Evolutionary conservation across 805 yeast genomes (phyloP).

Genomic region (Metschnikowia similis): DNA sequence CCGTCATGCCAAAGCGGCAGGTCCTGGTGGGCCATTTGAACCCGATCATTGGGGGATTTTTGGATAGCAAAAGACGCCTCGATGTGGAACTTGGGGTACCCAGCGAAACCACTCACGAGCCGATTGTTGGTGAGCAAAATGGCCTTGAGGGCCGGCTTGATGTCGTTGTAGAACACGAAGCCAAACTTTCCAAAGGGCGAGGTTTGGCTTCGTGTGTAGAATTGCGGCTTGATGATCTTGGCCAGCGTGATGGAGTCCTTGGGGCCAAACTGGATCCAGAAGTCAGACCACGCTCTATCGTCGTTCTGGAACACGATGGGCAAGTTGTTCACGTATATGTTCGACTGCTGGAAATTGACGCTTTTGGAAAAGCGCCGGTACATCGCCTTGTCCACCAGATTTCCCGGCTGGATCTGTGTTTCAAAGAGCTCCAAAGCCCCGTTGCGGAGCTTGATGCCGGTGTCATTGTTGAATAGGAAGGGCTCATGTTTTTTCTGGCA

Average conservation of each 20-base stretch:
- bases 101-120: slow-evolving; percentile 18
- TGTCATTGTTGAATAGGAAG: slow-evolving; percentile 14
- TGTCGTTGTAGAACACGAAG: slow-evolving; percentile 58
- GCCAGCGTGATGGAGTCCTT: slow-evolving; percentile 31
- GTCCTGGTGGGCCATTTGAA: background rate
- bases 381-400: background rate
- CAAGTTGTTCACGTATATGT: slow-evolving; percentile 65
- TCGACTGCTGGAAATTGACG: slow-evolving; percentile 56
- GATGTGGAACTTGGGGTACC: slow-evolving; percentile 22
- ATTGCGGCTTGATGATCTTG: slow-evolving; percentile 40
- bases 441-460: background rate
- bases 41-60: slow-evolving; percentile 15
- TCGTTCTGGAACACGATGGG: slow-evolving; percentile 54
- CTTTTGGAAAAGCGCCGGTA: slow-evolving; percentile 17
- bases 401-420: background rate
- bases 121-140: slow-evolving; percentile 51
- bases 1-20: background rate
- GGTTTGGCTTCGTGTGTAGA: slow-evolving; percentile 19
- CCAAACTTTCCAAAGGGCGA: slow-evolving; percentile 35
- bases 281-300: slow-evolving; percentile 37
- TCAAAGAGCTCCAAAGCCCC: background rate
- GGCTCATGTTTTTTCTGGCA: slow-evolving; percentile 37
- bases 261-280: slow-evolving; percentile 38
- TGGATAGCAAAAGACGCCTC: slow-evolving; percentile 42
- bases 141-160: slow-evolving; percentile 59